Percentiles rank a stretch among this genome's conserved stretches.
phyloP scores from a whole-genome alignment of 2,329 filamentous ascomycete species.

The Ceratocystiopsis sp. region DNA sequence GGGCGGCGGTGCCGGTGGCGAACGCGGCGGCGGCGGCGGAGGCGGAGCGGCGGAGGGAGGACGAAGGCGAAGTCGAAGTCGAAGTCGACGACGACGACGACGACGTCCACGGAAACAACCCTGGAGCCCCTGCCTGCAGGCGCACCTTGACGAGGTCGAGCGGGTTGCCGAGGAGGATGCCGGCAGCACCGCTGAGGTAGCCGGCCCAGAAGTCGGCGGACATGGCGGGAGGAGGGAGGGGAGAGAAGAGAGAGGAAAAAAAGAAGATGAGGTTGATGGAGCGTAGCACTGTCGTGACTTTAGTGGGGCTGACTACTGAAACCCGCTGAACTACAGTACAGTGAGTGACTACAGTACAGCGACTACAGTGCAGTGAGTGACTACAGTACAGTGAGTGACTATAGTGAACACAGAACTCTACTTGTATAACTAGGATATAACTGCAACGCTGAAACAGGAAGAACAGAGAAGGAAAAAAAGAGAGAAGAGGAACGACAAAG shows the following conservation, averaged over 20 bases:
- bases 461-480: neutral
- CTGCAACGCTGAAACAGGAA: no score
- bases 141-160: conserved; percentile 55
- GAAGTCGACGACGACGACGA: conserved; percentile 35
- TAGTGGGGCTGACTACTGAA: no score
- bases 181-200: conserved; percentile 70
- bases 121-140: conserved; percentile 45
- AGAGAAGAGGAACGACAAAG: neutral
- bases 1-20: conserved; percentile 58
- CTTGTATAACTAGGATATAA: no score
- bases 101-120: no score
- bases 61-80: conserved; percentile 8
- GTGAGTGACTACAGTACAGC: no score
- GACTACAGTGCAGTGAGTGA: no score
- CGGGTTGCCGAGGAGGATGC: conserved; percentile 80
- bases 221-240: conserved; percentile 28
- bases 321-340: no score
- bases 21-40: conserved; percentile 14
- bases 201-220: conserved; percentile 88
- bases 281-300: no score
- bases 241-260: neutral
- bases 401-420: no score
- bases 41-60: neutral
- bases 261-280: no score
- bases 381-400: no score